Conservation (phyloP, 441 rosid species). For the Dalechampia spathulata region DNA sequence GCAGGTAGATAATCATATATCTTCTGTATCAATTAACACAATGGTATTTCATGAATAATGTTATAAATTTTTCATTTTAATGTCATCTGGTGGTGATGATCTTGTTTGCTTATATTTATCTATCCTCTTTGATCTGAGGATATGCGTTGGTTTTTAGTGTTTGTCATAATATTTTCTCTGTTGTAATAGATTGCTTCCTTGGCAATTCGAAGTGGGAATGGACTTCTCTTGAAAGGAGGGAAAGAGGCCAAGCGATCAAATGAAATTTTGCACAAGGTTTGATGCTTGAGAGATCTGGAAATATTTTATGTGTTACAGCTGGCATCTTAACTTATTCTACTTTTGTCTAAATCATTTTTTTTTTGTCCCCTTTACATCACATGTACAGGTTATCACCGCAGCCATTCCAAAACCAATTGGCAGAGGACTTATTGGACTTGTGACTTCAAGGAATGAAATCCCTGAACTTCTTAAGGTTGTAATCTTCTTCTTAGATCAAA, state of each 20-base stretch:
- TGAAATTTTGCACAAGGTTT: slow-evolving; percentile 90
- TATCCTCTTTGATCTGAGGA: no score
- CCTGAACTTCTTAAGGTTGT: slow-evolving; percentile 90
- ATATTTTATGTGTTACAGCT: slow-evolving; percentile 6
- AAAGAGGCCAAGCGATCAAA: slow-evolving; percentile 92
- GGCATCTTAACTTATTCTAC: not conserved
- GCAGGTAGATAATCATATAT: slow-evolving; percentile 44
- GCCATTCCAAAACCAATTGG: slow-evolving; percentile 79
- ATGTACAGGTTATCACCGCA: slow-evolving; percentile 68
- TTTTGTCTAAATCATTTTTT: slow-evolving; percentile 7
- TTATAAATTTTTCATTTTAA: no score
- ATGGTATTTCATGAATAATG: no score
- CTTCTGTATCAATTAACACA: no score
- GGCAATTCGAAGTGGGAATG: slow-evolving; percentile 96
- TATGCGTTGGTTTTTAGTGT: slow-evolving; percentile 1
- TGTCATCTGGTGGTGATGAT: no score
- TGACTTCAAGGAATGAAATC: slow-evolving; percentile 93
- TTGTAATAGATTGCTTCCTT: slow-evolving; percentile 79
- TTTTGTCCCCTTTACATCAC: slow-evolving; percentile 6
- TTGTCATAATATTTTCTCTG: slow-evolving; percentile 1
- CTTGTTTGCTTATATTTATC: no score
- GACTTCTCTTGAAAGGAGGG: slow-evolving; percentile 90
- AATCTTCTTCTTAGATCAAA: slow-evolving; percentile 9
- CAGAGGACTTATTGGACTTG: slow-evolving; percentile 77
- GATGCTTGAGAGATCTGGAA: slow-evolving; percentile 6